A percentile compares a stretch with the other conserved stretches of the same genome.
Conservation (phyloP, 768 basidiomycete genomes). For the Serendipita sp. region DNA sequence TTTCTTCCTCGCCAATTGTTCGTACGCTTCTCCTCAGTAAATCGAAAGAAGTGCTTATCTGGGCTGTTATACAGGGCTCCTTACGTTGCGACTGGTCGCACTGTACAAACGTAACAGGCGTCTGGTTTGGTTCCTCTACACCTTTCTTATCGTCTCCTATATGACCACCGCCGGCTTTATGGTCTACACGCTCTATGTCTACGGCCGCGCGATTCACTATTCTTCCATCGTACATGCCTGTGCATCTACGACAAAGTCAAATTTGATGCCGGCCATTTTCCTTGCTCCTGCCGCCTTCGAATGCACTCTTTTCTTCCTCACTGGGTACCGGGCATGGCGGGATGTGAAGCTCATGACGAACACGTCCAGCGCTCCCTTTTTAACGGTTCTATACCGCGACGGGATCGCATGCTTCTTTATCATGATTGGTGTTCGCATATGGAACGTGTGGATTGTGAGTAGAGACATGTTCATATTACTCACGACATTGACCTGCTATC, state of each 20-base stretch:
- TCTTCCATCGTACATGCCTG: background rate
- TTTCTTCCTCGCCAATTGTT: background rate
- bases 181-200: background rate
- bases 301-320: background rate
- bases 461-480: background rate
- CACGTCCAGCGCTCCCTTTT: background rate
- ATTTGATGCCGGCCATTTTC: background rate
- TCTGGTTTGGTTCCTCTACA: background rate
- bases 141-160: background rate
- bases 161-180: background rate
- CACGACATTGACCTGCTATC: background rate
- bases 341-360: background rate
- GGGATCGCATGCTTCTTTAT: background rate
- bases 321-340: background rate
- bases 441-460: constrained; percentile 5
- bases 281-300: background rate
- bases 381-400: background rate
- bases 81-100: background rate
- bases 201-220: background rate
- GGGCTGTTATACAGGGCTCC: background rate
- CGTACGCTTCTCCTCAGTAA: background rate
- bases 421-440: background rate
- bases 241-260: background rate
- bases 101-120: background rate
- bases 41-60: background rate